These are phyloP conservation scores for Fragaria iinumae DNA, from an alignment of 306 rosid genomes.

Conservation along the genomic window DNA sequence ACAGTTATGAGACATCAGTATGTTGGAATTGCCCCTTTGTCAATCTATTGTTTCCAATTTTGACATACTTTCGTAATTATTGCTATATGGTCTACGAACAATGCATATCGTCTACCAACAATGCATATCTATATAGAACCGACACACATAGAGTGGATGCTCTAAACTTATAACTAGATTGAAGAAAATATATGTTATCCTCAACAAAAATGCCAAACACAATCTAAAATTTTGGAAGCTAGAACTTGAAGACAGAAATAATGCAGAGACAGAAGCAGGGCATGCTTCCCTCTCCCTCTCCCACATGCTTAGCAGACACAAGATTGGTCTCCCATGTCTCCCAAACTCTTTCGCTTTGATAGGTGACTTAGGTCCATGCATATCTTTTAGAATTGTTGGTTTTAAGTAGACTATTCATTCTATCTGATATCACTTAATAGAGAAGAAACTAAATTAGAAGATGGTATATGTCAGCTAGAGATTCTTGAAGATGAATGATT, in stretches of 20 bases:
- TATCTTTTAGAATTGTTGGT: constrained; percentile 19
- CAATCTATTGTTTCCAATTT: neutral
- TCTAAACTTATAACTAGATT: neutral
- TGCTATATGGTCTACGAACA: neutral
- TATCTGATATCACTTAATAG: constrained; percentile 2
- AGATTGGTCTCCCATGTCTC: constrained; percentile 41
- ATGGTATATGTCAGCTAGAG: neutral
- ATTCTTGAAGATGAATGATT: constrained; percentile 11
- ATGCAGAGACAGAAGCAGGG: constrained; percentile 39
- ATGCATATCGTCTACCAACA: neutral
- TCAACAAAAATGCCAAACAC: neutral
- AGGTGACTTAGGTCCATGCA: neutral
- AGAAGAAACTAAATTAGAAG: neutral
- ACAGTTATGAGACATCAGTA: constrained; percentile 54
- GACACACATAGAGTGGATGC: neutral
- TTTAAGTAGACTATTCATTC: constrained; percentile 19
- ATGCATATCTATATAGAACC: neutral
- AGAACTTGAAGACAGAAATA: neutral
- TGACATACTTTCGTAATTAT: neutral
- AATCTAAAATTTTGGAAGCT: neutral
- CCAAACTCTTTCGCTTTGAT: constrained; percentile 9
- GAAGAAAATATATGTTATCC: neutral
- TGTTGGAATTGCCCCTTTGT: constrained; percentile 22
- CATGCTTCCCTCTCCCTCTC: constrained; percentile 40
- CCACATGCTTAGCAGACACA: constrained; percentile 49